Percentiles rank a stretch among this genome's conserved stretches.
phyloP scores from a whole-genome alignment of 768 basidiomycete genomes.

The Tricholoma furcatifolium region DNA sequence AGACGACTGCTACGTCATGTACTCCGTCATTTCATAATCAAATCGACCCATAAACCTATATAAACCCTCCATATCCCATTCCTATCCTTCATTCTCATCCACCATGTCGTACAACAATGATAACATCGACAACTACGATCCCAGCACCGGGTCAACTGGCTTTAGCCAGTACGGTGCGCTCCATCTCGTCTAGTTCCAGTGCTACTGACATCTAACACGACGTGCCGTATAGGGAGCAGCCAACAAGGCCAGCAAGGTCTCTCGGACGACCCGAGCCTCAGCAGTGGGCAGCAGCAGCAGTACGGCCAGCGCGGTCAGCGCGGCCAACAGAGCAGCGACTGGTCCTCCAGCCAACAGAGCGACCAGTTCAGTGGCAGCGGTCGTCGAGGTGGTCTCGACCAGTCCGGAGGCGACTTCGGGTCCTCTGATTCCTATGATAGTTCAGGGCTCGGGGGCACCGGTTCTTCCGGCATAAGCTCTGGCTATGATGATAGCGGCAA shows the following conservation, averaged over 20 bases:
- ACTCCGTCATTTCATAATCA: slow-evolving; percentile 1
- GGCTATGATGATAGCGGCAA: slow-evolving; percentile 5
- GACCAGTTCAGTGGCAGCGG: slow-evolving; percentile 1
- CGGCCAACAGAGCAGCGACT: neutral
- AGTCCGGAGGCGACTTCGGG: slow-evolving; percentile 10
- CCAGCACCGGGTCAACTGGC: slow-evolving; percentile 8
- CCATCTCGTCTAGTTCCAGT: too few relatives aligned
- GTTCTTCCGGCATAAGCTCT: slow-evolving; percentile 4
- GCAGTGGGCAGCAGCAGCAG: neutral
- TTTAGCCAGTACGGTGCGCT: slow-evolving; percentile 6
- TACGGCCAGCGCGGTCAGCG: neutral
- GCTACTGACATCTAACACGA: neutral
- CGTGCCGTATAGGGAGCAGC: neutral
- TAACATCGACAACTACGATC: slow-evolving; percentile 7
- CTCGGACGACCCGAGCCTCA: neutral
- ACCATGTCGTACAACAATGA: slow-evolving; percentile 18
- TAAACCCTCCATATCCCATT: neutral
- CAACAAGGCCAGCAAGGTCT: neutral
- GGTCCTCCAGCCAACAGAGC: slow-evolving; percentile 1
- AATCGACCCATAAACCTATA: slow-evolving; percentile 2
- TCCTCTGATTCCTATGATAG: slow-evolving; percentile 13
- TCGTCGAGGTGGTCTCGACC: slow-evolving; percentile 1
- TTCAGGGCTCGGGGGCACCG: slow-evolving; percentile 4
- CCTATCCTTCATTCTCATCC: neutral
- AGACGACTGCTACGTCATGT: slow-evolving; percentile 10